Base-by-base conservation (phyloP, 2,329 filamentous ascomycete species). In the Verticillium dahliae region DNA sequence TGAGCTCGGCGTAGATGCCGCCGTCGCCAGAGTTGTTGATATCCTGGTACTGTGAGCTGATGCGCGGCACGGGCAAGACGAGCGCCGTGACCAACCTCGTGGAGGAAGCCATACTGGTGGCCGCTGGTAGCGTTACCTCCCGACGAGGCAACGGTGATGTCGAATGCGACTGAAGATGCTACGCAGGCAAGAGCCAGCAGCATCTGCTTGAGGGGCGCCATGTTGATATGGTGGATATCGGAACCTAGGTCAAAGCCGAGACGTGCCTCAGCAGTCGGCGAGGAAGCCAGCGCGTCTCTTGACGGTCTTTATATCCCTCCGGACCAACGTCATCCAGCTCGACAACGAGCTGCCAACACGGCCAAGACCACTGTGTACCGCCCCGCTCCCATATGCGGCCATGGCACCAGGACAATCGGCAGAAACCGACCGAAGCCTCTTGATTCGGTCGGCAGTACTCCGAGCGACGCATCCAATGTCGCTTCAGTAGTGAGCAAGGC, bases 21-120 rank as follows among this genome's bases (percentile, higher is more conserved):
- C 89, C 88, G 69, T 91, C 89, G 2, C 88, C 88, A 1, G 85
- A 87, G 71, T 89, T 85, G 72, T 86, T 86, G 71, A 88, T 88
- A 60, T 86, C 84, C 82, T 85, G 14, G 22, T 10, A 3, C 3
- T 0, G 57, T 59, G 4, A 37, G 18, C 2, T 41, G 9, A 14
- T 54, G 33, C 10, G 2, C 7, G 41, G 14, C n/a, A 15, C 11
- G 59, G 4, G 2, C 6, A 2, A 6, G 5, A 18, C 9, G 35
- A 39, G 31, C 13, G 3, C 50, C 39, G 33, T 34, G 27, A 35
- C 69, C 45, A 62, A 78, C 77, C 70, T 80, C 77, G 58, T 80
- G 77, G 3, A 80, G 69, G 63, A 80, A 78, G 0, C 78, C 78
- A 65, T 80, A 80, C 61, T 79, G 78, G 59, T 78, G 76, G 13